Evolutionary conservation across 2,329 filamentous ascomycete genomes (phyloP).

Genomic region (Alternaria arbusti): DNA sequence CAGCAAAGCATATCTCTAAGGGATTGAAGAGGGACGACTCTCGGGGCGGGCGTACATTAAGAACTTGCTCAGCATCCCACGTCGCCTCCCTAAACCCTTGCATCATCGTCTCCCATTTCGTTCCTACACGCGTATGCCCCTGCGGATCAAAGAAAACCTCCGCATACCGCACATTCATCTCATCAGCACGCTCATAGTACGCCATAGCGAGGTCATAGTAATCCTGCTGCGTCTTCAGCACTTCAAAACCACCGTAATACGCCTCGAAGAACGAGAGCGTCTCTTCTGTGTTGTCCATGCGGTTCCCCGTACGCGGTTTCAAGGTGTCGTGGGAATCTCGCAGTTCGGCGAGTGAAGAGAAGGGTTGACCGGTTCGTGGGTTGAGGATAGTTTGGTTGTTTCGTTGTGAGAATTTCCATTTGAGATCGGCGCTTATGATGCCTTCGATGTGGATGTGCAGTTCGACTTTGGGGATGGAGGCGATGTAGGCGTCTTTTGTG

Average conservation of each 20-base stretch:
- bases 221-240: slow-evolving; percentile 44
- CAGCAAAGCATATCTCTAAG: not conserved
- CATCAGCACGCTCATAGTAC: slow-evolving; percentile 42
- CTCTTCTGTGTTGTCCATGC: slow-evolving; percentile 20
- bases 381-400: slow-evolving; percentile 34
- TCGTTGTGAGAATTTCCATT: slow-evolving; percentile 52
- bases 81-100: slow-evolving; percentile 40
- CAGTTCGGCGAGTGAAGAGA: not conserved
- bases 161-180: slow-evolving; percentile 51
- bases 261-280: slow-evolving; percentile 30
- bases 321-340: slow-evolving; percentile 40
- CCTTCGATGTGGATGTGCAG: slow-evolving; percentile 58
- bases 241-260: slow-evolving; percentile 35
- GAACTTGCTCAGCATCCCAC: slow-evolving; percentile 15
- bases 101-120: slow-evolving; percentile 41
- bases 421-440: slow-evolving; percentile 50
- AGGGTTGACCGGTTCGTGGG: not conserved
- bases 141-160: slow-evolving; percentile 56
- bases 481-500: slow-evolving; percentile 4
- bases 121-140: slow-evolving; percentile 50
- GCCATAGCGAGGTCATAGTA: slow-evolving; percentile 52
- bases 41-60: not conserved
- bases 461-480: slow-evolving; percentile 51
- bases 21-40: not conserved
- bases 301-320: slow-evolving; percentile 4